Conservation (phyloP, 192 early-diverging fungal species). For the Coemansia sp. region DNA sequence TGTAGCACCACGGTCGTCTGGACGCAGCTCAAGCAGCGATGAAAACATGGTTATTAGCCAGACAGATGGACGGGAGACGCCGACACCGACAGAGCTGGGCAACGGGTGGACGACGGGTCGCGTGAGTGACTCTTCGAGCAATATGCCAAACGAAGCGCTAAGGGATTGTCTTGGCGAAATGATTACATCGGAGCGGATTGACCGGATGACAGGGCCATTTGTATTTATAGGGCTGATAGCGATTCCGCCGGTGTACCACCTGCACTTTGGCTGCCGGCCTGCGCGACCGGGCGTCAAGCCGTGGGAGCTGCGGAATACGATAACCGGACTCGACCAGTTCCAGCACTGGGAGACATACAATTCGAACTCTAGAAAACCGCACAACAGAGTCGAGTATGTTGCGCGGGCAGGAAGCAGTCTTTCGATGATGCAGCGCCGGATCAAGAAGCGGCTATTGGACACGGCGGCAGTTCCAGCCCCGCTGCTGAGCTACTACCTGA, state of each 20-base stretch:
- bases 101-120: neutral
- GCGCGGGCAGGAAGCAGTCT: slow-evolving; percentile 11
- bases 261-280: slow-evolving; percentile 22
- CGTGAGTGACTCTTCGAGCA: neutral
- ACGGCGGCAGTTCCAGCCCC: slow-evolving; percentile 18
- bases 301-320: neutral
- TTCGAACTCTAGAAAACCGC: neutral
- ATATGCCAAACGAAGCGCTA: neutral
- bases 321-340: slow-evolving; percentile 25
- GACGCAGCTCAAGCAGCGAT: neutral
- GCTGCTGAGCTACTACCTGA: slow-evolving; percentile 21
- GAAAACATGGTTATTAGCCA: neutral
- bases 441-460: slow-evolving; percentile 16
- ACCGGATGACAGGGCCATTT: slow-evolving; percentile 30
- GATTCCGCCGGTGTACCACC: slow-evolving; percentile 18
- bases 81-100: slow-evolving; percentile 3
- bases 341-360: neutral
- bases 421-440: slow-evolving; percentile 4
- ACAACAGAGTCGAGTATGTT: slow-evolving; percentile 6
- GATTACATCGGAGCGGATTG: slow-evolving; percentile 23
- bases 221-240: slow-evolving; percentile 10
- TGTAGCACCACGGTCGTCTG: neutral
- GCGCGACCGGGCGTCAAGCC: slow-evolving; percentile 8
- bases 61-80: neutral
- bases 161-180: slow-evolving; percentile 9